phyloP scores from a whole-genome alignment of 495 filamentous ascomycete species.

The Usnea hakonensis region DNA sequence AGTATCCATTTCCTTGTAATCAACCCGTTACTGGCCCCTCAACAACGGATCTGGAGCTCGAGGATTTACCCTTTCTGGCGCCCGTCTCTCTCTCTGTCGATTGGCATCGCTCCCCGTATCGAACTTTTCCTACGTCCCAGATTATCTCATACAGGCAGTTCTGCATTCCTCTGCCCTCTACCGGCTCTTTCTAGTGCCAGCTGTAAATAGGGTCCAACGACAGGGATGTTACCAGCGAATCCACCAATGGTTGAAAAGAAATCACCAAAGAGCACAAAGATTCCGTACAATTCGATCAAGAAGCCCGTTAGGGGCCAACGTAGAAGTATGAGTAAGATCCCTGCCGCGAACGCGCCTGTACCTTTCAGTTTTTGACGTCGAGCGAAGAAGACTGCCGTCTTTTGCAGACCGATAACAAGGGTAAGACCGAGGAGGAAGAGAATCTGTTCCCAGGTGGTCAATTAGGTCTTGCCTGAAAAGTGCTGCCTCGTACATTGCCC shows the following conservation, averaged over 20 bases:
- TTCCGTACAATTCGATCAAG: slow-evolving; percentile 82
- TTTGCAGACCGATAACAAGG: slow-evolving; percentile 86
- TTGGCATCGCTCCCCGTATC: neutral
- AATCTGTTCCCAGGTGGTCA: slow-evolving; percentile 49
- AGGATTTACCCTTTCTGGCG: neutral
- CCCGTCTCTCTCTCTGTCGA: neutral
- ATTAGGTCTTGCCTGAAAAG: neutral
- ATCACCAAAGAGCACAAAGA: slow-evolving; percentile 89
- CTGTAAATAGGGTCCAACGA: slow-evolving; percentile 78
- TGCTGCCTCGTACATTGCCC: slow-evolving; percentile 59
- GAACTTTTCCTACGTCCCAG: neutral
- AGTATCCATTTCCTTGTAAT: neutral
- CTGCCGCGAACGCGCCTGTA: slow-evolving; percentile 79
- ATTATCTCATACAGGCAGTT: slow-evolving; percentile 59
- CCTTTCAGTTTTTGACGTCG: slow-evolving; percentile 87
- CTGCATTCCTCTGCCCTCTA: slow-evolving; percentile 59
- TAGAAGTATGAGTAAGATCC: slow-evolving; percentile 76
- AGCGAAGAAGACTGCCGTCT: slow-evolving; percentile 88
- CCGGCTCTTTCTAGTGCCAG: slow-evolving; percentile 55
- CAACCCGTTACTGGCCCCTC: neutral
- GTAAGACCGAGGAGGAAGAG: slow-evolving; percentile 95
- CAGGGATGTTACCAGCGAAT: slow-evolving; percentile 76
- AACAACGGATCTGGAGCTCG: neutral
- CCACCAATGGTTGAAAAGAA: slow-evolving; percentile 87
- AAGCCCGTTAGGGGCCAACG: slow-evolving; percentile 88